phyloP scores from a whole-genome alignment of 2,329 filamentous ascomycete genomes.

The Calonectria hongkongensis region DNA sequence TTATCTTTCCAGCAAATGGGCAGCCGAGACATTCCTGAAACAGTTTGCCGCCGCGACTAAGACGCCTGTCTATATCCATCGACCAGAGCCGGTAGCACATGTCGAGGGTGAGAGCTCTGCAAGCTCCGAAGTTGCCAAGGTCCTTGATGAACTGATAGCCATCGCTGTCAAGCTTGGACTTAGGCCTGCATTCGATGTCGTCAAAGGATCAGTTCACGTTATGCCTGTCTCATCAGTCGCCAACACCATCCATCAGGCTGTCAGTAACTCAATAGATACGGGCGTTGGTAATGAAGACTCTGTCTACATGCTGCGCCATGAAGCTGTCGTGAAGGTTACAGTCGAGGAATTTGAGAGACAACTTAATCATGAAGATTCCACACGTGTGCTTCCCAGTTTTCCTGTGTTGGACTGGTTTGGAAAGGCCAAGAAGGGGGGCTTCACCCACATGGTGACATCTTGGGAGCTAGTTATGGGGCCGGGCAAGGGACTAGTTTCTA shows the following conservation, averaged over 20 bases:
- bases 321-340: background rate
- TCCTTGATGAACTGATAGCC: background rate
- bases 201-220: background rate
- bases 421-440: background rate
- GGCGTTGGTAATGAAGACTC: background rate
- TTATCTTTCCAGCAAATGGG: conserved; percentile 21
- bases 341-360: background rate
- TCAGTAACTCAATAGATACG: background rate
- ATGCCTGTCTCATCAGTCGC: background rate
- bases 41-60: background rate
- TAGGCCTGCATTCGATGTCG: background rate
- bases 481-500: background rate
- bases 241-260: background rate
- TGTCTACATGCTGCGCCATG: background rate
- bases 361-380: background rate
- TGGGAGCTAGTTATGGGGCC: conserved; percentile 3
- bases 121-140: background rate
- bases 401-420: conserved; percentile 6
- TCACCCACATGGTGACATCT: background rate
- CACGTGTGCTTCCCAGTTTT: background rate
- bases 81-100: background rate
- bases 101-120: background rate
- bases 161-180: background rate
- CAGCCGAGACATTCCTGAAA: conserved; percentile 1
- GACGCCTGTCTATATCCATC: conserved; percentile 14